Conservation (phyloP, 2,329 filamentous ascomycete genomes). For the Sphaerostilbella broomeana region DNA sequence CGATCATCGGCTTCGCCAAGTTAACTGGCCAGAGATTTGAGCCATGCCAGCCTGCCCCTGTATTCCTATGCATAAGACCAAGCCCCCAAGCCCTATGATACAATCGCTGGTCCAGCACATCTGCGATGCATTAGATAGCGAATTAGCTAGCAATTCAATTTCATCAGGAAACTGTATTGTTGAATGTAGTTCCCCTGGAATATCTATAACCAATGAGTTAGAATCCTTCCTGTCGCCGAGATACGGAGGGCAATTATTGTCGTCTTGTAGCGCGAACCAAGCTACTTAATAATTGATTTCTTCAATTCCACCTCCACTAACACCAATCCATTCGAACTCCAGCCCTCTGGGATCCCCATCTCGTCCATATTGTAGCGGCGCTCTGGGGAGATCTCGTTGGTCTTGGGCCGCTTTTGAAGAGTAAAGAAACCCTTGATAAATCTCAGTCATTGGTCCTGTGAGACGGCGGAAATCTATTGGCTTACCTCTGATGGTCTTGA, state of each 20-base stretch:
- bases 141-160: conserved; percentile 10
- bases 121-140: conserved; percentile 15
- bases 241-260: conserved; percentile 18
- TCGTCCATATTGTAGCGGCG: conserved; percentile 13
- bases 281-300: conserved; percentile 6
- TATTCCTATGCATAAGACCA: not conserved
- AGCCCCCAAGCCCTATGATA: not conserved
- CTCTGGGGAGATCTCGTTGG: conserved; percentile 1
- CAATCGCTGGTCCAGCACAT: conserved; percentile 19
- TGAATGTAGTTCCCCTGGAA: conserved; percentile 18
- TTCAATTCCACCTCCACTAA: conserved; percentile 6
- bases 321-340: conserved; percentile 10
- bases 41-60: not conserved
- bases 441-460: conserved; percentile 1
- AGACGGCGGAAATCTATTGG: conserved; percentile 1
- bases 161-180: conserved; percentile 16
- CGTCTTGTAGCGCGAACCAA: conserved; percentile 15
- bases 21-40: conserved; percentile 2
- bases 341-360: conserved; percentile 9
- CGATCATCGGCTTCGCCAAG: conserved; percentile 1
- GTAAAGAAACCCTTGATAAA: conserved; percentile 1
- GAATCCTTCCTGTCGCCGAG: conserved; percentile 7
- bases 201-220: conserved; percentile 17
- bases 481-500: conserved; percentile 3
- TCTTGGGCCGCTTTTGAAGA: not conserved